Evolutionary conservation across 495 filamentous ascomycete species (phyloP).

Genomic region (Tetracladium setigerum): DNA sequence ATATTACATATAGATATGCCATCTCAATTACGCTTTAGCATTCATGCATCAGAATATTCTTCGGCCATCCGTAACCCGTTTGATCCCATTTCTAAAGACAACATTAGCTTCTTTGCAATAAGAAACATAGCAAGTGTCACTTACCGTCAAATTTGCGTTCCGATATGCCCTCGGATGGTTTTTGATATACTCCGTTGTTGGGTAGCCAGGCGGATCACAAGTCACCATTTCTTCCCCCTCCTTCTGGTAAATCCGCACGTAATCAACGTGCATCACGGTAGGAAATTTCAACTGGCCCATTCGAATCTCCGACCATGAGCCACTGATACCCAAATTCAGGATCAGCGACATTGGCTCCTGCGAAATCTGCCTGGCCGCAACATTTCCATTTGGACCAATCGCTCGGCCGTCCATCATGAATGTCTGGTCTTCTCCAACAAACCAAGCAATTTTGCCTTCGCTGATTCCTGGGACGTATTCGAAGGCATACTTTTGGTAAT

Average conservation of each 20-base stretch:
- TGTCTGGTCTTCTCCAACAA: slow-evolving; percentile 53
- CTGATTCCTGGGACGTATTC: slow-evolving; percentile 59
- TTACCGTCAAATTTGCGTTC: slow-evolving; percentile 56
- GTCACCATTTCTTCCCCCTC: slow-evolving; percentile 46
- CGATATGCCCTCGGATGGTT: slow-evolving; percentile 54
- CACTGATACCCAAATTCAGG: slow-evolving; percentile 65
- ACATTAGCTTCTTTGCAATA: slow-evolving; percentile 4
- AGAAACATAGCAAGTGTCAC: background rate
- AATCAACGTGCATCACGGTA: slow-evolving; percentile 64
- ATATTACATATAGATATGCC: no score
- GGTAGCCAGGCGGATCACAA: slow-evolving; percentile 64
- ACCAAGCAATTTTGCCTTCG: slow-evolving; percentile 59
- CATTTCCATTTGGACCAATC: slow-evolving; percentile 66
- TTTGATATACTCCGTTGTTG: slow-evolving; percentile 62
- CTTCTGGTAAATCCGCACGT: slow-evolving; percentile 68
- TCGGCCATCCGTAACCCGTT: slow-evolving; percentile 38
- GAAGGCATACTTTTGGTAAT: slow-evolving; percentile 67
- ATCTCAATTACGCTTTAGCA: slow-evolving; percentile 4
- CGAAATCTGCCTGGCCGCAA: slow-evolving; percentile 60
- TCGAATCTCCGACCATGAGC: slow-evolving; percentile 54
- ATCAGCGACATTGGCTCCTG: slow-evolving; percentile 66
- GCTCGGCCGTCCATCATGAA: slow-evolving; percentile 62
- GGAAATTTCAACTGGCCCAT: slow-evolving; percentile 49
- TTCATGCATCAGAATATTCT: slow-evolving; percentile 30
- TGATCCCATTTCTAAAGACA: slow-evolving; percentile 33